Conservation (phyloP, 768 basidiomycete genomes). For the Lentinula edodes region DNA sequence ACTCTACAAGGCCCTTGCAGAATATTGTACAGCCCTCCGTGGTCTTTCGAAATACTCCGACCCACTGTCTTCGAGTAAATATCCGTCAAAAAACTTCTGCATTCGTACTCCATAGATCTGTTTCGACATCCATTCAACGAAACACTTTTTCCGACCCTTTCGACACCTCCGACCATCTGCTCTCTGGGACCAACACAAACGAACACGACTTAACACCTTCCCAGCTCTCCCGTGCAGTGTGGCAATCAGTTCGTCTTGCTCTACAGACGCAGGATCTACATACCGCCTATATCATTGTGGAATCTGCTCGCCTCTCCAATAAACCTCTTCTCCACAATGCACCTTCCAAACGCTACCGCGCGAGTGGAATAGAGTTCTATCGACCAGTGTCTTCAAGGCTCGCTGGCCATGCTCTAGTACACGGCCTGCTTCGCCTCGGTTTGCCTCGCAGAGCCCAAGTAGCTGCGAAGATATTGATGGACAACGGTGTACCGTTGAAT, state of each 20-base stretch:
- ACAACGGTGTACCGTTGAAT: conserved; percentile 44
- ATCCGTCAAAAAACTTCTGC: not conserved
- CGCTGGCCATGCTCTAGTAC: conserved; percentile 58
- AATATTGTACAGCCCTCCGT: not conserved
- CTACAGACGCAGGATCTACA: not conserved
- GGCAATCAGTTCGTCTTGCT: conserved; percentile 1
- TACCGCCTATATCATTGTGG: conserved; percentile 1
- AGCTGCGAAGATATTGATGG: conserved; percentile 48
- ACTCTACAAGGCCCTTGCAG: not conserved
- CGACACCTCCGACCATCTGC: not conserved
- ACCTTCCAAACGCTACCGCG: not conserved
- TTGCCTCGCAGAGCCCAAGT: conserved; percentile 40
- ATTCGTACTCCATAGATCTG: not conserved
- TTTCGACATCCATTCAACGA: not conserved
- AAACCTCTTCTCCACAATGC: conserved; percentile 1
- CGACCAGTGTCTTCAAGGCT: conserved; percentile 51
- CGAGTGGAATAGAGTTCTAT: conserved; percentile 37
- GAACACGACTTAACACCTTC: not conserved
- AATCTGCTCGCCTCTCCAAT: conserved; percentile 5
- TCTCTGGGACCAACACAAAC: not conserved
- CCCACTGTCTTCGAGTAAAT: not conserved
- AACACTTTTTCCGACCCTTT: not conserved
- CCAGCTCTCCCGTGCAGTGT: not conserved
- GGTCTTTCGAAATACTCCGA: not conserved
- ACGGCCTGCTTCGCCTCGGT: conserved; percentile 53